Percentiles rank a stretch among this genome's conserved stretches.
These are phyloP conservation scores for Chlamydomonas sp. DNA, from an alignment of 139 green algal species.

Conservation along the genomic window DNA sequence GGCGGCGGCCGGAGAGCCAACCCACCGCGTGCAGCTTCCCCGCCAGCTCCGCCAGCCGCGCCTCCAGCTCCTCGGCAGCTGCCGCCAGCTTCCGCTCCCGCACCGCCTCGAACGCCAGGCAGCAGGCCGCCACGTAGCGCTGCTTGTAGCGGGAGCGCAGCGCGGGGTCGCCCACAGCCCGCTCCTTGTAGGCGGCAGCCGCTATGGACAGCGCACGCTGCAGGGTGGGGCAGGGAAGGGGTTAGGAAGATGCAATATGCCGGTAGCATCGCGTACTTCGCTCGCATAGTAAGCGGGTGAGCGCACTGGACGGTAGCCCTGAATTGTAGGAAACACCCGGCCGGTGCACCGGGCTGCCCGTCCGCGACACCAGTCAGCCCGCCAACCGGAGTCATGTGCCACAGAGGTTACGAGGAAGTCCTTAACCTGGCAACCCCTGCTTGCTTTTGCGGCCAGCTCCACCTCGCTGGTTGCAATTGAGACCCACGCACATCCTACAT, in stretches of 20 bases:
- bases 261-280: too few relatives aligned
- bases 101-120: constrained; percentile 42
- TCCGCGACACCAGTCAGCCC: too few relatives aligned
- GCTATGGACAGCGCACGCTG: constrained; percentile 57
- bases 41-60: constrained; percentile 21
- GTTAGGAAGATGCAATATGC: neutral
- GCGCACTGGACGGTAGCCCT: constrained; percentile 26
- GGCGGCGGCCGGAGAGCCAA: neutral
- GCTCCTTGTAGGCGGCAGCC: constrained; percentile 49
- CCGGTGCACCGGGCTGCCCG: too few relatives aligned
- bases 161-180: constrained; percentile 57
- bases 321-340: too few relatives aligned
- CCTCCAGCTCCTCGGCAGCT: constrained; percentile 20
- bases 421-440: too few relatives aligned
- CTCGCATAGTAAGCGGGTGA: neutral
- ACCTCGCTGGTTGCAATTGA: too few relatives aligned
- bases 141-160: constrained; percentile 42
- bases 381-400: too few relatives aligned
- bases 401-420: too few relatives aligned
- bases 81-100: constrained; percentile 24
- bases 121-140: constrained; percentile 26
- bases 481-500: too few relatives aligned
- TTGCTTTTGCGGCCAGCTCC: too few relatives aligned
- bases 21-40: constrained; percentile 16
- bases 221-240: neutral